Evolutionary conservation across 2,329 filamentous ascomycete species (phyloP), one percentile per base, ranked within the genome.

Genomic region (Ophiostoma angusticollis): DNA sequence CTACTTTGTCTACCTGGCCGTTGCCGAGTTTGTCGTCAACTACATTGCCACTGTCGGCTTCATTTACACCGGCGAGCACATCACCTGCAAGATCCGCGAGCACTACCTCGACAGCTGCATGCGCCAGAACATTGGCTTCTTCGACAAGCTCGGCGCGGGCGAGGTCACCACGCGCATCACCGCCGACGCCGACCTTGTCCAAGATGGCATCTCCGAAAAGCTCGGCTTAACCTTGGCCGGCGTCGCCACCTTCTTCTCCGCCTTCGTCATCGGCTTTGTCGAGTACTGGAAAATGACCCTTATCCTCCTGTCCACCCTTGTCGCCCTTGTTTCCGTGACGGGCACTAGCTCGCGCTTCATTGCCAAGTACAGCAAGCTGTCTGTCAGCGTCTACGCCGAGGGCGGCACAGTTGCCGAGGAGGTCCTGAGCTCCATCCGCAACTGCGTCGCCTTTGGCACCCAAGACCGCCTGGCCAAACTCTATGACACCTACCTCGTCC

Each of bases 81-180:
- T 87, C 53, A 78, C 78, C 42, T 73, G 74, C 45, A 84, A 85
- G 62, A 83, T 87, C 50, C 76, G 87, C 42, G 74, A 84, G 54
- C 72, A 84, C 49, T 96, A 96, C 51, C 72, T 98, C 6, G 72
- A 78, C 50, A 84, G 82, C 46, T 87, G 86, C 53, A 65, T 93
- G 64, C 75, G 76, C 44, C 86, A 93, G 56, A 93, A 94, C 56
- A 89, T 93, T 56, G 86, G 76, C 32, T 93, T 84, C 58, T 93
- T 93, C 59, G 91, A 96, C 58, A 91, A 91, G 53, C 70, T 94
- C 12, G 89, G 87, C 37, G 82, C 86, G 24, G 87, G 89, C 42
- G 91, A 95, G 60, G 84, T 96, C 44, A 94, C 87, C 0, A 94
- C 87, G 1, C 79, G 87, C 47, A 94, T 95, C 50, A 96, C 89